phyloP scores from a whole-genome alignment of 2,329 filamentous ascomycete genomes.

The Pestalotiopsis sp. region DNA sequence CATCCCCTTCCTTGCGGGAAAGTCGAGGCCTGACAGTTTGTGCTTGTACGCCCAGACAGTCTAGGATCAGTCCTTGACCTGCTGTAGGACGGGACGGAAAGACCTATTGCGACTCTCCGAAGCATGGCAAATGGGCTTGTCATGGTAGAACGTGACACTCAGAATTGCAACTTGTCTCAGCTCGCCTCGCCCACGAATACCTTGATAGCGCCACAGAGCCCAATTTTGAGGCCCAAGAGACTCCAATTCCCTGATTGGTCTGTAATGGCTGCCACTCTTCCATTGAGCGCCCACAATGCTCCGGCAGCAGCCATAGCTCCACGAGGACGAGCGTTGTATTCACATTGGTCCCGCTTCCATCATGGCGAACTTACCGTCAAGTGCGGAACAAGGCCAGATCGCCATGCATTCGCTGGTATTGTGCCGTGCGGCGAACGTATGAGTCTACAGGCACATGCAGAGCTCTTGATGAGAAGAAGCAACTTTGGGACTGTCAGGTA shows the following conservation, averaged over 20 bases:
- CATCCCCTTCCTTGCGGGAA: background rate
- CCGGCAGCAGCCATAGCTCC: background rate
- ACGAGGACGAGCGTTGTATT: background rate
- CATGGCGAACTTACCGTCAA: background rate
- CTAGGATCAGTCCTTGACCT: background rate
- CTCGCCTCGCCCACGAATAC: background rate
- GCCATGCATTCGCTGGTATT: background rate
- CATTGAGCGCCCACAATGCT: background rate
- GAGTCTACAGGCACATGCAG: background rate
- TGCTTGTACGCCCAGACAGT: background rate
- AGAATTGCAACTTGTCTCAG: background rate
- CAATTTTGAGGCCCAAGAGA: background rate
- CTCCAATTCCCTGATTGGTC: background rate
- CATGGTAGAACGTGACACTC: background rate
- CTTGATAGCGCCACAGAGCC: background rate
- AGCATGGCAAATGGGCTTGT: background rate
- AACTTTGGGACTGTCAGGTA: background rate
- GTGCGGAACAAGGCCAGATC: background rate
- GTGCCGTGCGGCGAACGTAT: background rate
- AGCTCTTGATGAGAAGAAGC: background rate
- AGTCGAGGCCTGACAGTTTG: background rate
- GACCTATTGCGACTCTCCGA: background rate
- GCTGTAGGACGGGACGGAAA: background rate
- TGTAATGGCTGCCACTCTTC: background rate
- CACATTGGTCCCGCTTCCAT: background rate